A percentile compares a stretch with the other conserved stretches of the same genome.
Evolutionary conservation across 208 protist genomes (phyloP).

Genomic region (Acanthamoeba lenticulata): DNA sequence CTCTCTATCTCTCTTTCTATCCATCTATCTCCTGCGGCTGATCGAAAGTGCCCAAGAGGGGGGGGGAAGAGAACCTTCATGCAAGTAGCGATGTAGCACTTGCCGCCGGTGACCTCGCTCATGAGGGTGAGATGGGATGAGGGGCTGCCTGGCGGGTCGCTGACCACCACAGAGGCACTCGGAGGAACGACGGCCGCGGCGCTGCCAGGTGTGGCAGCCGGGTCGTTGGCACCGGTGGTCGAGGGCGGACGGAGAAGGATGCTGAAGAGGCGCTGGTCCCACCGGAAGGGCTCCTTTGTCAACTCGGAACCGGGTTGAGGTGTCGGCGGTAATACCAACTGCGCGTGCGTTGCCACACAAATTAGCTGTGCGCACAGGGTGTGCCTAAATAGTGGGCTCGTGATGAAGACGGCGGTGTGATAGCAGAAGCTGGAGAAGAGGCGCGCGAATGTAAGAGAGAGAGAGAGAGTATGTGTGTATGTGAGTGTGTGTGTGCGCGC

Average conservation of each 20-base stretch:
- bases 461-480: not conserved
- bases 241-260: constrained; percentile 58
- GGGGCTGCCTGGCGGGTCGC: not conserved
- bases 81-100: constrained; percentile 71
- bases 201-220: not conserved
- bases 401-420: constrained; percentile 23
- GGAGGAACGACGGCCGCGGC: not conserved
- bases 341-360: too few species aligned
- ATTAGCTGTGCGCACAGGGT: not conserved
- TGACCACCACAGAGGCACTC: not conserved
- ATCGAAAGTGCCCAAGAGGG: too few species aligned
- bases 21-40: too few species aligned
- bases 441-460: constrained; percentile 38
- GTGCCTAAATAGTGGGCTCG: not conserved
- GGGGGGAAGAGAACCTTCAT: constrained; percentile 75
- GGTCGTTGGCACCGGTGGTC: not conserved
- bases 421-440: constrained; percentile 9
- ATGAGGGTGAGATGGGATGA: constrained; percentile 31
- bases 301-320: constrained; percentile 59
- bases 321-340: constrained; percentile 62
- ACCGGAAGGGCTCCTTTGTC: constrained; percentile 74
- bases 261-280: constrained; percentile 77
- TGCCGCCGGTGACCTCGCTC: constrained; percentile 56
- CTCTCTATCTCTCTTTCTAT: too few species aligned
- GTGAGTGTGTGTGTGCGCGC: not conserved